Evolutionary conservation across 352 stramenopile species (phyloP), one percentile per base, ranked within the genome.

Genomic region (Phytophthora hibernalis): DNA sequence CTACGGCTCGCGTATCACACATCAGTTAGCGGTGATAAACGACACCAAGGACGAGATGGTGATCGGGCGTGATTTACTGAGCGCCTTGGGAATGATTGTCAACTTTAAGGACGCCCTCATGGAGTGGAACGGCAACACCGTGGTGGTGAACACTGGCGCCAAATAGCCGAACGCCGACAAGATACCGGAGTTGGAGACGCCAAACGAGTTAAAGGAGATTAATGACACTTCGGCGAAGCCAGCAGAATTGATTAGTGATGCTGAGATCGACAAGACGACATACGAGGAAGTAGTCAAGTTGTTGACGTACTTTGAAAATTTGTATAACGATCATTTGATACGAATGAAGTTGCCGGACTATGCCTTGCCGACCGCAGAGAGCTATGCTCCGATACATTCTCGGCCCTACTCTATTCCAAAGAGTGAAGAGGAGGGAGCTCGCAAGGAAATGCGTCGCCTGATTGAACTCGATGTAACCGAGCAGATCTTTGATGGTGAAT

Each of bases 401-500:
- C 16, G 53, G 22, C 47, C 61, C 1, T 59, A 63, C 26, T 33
- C 47, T 1, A 18, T 55, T 1, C 18, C 53, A 18, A 13, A 18
- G 4, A 55, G 53, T 12, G 21, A 60, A 45, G 53, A 56, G n/a
- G 37, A 43, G 10, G 38, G 13, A 21, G 45, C 61, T 10, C 37
- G 31, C 0, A 59, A 47, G 1, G 40, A 60, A n/a, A 54, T 55
- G 11, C 38, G 49, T 1, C 37, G 53, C 1, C 35, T 58, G 2
- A 30, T 63, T 5, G 7, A 69, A 4, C 20, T 49, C 5, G 54
- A 64, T 22, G 61, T 54, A 3, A 28, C 64, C 6, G 61, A 70
- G 22, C 53, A 70, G 16, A 63, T 60, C 3, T 70, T 28, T 38
- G 61, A 63, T 20, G 18, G 16, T 22, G 53, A 69, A 8, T 40